A percentile compares a stretch with the other conserved stretches of the same genome.
Evolutionary conservation across 768 basidiomycete species (phyloP).

Genomic region (Rhodotorula sphaerocarpa): DNA sequence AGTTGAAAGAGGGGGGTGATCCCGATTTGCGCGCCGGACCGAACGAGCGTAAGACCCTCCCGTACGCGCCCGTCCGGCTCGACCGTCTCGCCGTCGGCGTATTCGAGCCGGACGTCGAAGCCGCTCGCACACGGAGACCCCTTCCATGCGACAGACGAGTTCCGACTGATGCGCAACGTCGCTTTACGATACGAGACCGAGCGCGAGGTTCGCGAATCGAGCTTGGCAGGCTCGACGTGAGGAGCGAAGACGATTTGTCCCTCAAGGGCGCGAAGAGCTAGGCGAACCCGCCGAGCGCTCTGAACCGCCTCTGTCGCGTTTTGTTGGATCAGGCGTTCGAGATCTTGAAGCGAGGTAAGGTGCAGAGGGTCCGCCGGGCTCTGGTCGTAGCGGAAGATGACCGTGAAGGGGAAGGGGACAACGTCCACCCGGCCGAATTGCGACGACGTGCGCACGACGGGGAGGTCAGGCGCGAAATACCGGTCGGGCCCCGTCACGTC

Average conservation of each 20-base stretch:
- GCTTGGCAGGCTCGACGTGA: conserved; percentile 53
- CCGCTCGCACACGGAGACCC: conserved; percentile 44
- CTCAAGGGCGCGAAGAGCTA: conserved; percentile 60
- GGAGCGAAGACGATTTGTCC: conserved; percentile 58
- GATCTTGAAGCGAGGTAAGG: conserved; percentile 49
- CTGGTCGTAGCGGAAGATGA: conserved; percentile 55
- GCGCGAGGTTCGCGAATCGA: conserved; percentile 53
- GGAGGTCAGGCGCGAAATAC: conserved; percentile 50
- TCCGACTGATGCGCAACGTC: conserved; percentile 27
- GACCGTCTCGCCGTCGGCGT: conserved; percentile 40
- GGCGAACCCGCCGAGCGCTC: conserved; percentile 53
- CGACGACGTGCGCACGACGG: conserved; percentile 46
- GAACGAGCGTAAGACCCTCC: conserved; percentile 47
- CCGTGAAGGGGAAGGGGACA: conserved; percentile 67
- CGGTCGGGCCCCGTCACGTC: conserved; percentile 63
- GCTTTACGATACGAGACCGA: conserved; percentile 10
- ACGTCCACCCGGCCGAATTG: conserved; percentile 72
- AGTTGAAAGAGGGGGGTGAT: conserved; percentile 60
- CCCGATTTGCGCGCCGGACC: conserved; percentile 54
- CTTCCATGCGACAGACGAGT: conserved; percentile 29
- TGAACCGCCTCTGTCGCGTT: conserved; percentile 53
- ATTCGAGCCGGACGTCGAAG: conserved; percentile 57
- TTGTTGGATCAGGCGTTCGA: conserved; percentile 57
- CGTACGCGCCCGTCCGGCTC: conserved; percentile 5
- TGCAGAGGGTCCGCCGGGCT: conserved; percentile 3